These are phyloP conservation scores for Kewa caespitosa DNA, from an alignment of 179 eudicot species.

Conservation along the genomic window DNA sequence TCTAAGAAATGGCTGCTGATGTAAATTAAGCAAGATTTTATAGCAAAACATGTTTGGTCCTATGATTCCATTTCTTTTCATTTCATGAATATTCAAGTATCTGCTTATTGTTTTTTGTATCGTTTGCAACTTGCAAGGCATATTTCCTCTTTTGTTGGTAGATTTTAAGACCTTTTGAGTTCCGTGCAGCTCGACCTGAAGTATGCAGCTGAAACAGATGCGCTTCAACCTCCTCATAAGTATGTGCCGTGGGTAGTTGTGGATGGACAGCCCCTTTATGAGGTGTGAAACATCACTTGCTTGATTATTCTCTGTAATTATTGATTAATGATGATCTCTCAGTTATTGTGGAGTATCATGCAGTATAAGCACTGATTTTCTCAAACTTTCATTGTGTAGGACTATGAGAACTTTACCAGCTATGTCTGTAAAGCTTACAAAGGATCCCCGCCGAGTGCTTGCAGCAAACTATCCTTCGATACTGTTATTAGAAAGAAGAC, in stretches of 20 bases:
- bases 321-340: neutral
- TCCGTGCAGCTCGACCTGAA: constrained; percentile 67
- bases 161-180: neutral
- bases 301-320: neutral
- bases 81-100: neutral
- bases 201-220: constrained; percentile 66
- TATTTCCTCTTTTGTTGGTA: constrained; percentile 6
- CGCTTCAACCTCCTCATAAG: constrained; percentile 73
- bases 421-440: constrained; percentile 62
- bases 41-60: neutral
- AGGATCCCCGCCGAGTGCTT: constrained; percentile 50
- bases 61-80: neutral
- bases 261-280: constrained; percentile 74
- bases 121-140: neutral
- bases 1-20: constrained; percentile 3
- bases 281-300: constrained; percentile 38
- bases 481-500: constrained; percentile 14
- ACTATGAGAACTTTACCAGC: constrained; percentile 49
- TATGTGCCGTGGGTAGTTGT: constrained; percentile 95
- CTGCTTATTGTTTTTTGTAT: neutral
- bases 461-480: constrained; percentile 27
- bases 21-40: neutral
- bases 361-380: neutral
- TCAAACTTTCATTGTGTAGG: constrained; percentile 32
- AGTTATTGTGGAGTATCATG: neutral